Conservation (phyloP, 257 asterid genomes). For the Nicotiana paniculata region DNA sequence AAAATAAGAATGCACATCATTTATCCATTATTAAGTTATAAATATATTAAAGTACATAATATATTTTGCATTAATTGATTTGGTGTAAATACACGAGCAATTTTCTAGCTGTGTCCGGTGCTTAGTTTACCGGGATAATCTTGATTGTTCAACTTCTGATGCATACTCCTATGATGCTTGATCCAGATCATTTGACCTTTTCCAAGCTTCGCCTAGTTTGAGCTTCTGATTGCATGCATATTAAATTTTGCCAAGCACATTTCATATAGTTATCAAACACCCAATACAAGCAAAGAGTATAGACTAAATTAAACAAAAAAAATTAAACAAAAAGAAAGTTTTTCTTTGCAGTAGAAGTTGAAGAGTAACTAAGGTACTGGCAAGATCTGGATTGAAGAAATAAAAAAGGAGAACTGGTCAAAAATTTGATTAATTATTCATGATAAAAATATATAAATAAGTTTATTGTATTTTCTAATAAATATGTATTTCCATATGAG, state of each 20-base stretch:
- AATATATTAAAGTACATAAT: too few species aligned
- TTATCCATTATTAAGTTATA: too few species aligned
- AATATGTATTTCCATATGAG: not conserved
- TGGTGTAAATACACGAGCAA: too few species aligned
- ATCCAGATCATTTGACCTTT: not conserved
- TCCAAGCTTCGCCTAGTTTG: not conserved
- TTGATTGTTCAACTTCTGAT: too few species aligned
- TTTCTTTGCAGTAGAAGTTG: too few species aligned
- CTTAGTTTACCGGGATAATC: too few species aligned
- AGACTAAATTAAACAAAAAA: too few species aligned
- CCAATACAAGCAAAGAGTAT: not conserved
- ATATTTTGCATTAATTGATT: too few species aligned
- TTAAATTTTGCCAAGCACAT: not conserved
- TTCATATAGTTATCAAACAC: not conserved
- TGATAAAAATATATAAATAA: not conserved
- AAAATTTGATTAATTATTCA: not conserved
- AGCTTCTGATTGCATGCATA: not conserved
- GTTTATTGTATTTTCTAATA: not conserved
- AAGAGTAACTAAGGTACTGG: not conserved
- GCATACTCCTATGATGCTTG: not conserved
- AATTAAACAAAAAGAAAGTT: too few species aligned
- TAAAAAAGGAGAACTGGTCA: not conserved
- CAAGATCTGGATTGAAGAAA: not conserved
- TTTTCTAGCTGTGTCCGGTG: too few species aligned
- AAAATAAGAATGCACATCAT: too few species aligned